Conservation (phyloP, 768 basidiomycete species). For the Agaricus subrufescens region DNA sequence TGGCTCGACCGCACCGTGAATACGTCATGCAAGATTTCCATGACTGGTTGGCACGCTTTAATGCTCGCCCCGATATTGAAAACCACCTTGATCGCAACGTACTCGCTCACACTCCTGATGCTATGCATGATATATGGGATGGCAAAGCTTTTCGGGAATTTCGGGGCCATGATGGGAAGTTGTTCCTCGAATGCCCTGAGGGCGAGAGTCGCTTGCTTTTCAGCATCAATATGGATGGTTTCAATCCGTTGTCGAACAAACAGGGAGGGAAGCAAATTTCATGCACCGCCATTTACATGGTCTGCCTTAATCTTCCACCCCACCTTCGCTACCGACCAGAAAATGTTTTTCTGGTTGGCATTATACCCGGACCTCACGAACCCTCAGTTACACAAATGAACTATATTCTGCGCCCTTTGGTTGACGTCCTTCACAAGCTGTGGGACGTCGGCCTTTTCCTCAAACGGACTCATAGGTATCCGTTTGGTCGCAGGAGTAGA, state of each 20-base stretch:
- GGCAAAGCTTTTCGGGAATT: slow-evolving; percentile 1
- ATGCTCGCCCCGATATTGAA: slow-evolving; percentile 5
- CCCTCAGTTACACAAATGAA: slow-evolving; percentile 28
- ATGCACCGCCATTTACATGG: slow-evolving; percentile 19
- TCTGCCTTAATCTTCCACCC: slow-evolving; percentile 29
- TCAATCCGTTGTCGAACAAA: slow-evolving; percentile 26
- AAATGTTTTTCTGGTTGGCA: slow-evolving; percentile 31
- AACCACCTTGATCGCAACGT: background rate
- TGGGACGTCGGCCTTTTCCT: slow-evolving; percentile 26
- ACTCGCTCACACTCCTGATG: background rate
- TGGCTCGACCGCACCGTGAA: background rate
- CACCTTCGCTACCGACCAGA: slow-evolving; percentile 19
- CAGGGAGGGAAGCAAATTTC: slow-evolving; percentile 19
- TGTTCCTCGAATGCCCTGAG: slow-evolving; percentile 1
- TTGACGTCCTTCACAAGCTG: slow-evolving; percentile 25
- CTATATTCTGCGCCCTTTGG: slow-evolving; percentile 28
- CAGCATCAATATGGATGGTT: slow-evolving; percentile 19
- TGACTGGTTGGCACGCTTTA: background rate
- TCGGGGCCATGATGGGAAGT: background rate
- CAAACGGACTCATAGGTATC: slow-evolving; percentile 15
- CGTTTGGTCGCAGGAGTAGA: slow-evolving; percentile 12
- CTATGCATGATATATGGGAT: background rate
- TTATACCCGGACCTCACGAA: slow-evolving; percentile 16
- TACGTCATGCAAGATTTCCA: slow-evolving; percentile 5
- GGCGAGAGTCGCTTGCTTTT: slow-evolving; percentile 1